These are phyloP conservation scores for Mercurialis annua DNA, from an alignment of 345 rosid species.

Conservation along the genomic window DNA sequence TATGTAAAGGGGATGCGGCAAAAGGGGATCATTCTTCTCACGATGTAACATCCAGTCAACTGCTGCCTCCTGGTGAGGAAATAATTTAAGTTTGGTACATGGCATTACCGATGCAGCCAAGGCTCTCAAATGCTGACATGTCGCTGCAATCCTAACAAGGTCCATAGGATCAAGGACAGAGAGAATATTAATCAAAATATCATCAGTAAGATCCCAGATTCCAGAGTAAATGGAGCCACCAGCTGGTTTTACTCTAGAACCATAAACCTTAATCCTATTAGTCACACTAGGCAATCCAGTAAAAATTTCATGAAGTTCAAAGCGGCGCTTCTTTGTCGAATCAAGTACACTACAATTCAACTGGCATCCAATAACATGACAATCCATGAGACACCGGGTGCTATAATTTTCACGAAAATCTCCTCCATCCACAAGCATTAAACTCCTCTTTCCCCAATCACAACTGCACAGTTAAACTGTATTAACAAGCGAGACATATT, in stretches of 20 bases:
- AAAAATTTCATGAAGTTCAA: conserved; percentile 82
- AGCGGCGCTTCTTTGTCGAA: conserved; percentile 52
- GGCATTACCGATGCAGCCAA: conserved; percentile 71
- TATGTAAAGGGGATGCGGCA: conserved; percentile 69
- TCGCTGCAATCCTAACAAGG: conserved; percentile 63
- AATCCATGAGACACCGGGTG: conserved; percentile 63
- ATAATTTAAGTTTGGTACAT: conserved; percentile 81
- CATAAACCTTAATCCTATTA: conserved; percentile 30
- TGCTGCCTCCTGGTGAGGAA: conserved; percentile 92
- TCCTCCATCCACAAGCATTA: conserved; percentile 42
- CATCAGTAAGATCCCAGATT: conserved; percentile 72
- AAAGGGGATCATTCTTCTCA: conserved; percentile 54
- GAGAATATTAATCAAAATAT: conserved; percentile 55
- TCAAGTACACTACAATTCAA: conserved; percentile 42
- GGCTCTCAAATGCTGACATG: conserved; percentile 70
- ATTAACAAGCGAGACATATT: not conserved
- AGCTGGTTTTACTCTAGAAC: conserved; percentile 47
- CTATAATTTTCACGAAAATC: conserved; percentile 23
- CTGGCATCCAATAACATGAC: conserved; percentile 81
- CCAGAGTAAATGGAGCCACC: conserved; percentile 41
- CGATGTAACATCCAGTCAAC: conserved; percentile 94
- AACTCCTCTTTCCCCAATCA: conserved; percentile 72
- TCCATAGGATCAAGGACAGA: conserved; percentile 52
- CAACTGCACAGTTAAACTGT: conserved; percentile 52
- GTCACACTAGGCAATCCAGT: conserved; percentile 60